Percentiles rank a stretch among this genome's conserved stretches.
Evolutionary conservation across 345 rosid species (phyloP).

Genomic region (Camelina hispida): DNA sequence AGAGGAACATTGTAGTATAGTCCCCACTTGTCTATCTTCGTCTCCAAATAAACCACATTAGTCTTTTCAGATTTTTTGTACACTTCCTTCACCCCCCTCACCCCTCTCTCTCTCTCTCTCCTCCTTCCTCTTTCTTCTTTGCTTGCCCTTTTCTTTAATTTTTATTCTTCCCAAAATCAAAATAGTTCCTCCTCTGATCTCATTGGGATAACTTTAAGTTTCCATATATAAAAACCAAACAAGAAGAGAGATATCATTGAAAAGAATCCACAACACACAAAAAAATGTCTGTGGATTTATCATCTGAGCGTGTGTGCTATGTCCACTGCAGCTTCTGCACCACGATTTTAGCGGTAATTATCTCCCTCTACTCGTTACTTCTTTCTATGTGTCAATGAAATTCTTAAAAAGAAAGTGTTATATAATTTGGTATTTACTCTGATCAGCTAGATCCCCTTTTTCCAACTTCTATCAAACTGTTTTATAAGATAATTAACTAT

Average conservation of each 20-base stretch:
- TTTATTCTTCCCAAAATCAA: constrained; percentile 39
- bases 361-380: constrained; percentile 24
- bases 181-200: constrained; percentile 42
- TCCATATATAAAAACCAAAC: constrained; percentile 12
- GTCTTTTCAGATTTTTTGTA: constrained; percentile 52
- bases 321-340: constrained; percentile 99
- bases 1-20: constrained; percentile 41
- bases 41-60: constrained; percentile 42
- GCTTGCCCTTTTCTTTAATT: constrained; percentile 35
- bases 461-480: constrained; percentile 23
- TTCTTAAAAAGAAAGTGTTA: constrained; percentile 10
- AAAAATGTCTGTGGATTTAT: constrained; percentile 73
- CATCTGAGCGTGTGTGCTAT: constrained; percentile 85
- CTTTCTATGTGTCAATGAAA: neutral
- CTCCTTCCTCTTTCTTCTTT: constrained; percentile 35
- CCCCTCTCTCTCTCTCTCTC: constrained; percentile 42
- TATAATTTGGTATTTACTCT: constrained; percentile 5
- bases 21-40: constrained; percentile 46
- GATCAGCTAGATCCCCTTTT: constrained; percentile 41
- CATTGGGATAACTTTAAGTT: constrained; percentile 20
- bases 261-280: constrained; percentile 14
- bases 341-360: constrained; percentile 89
- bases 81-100: constrained; percentile 34
- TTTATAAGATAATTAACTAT: neutral
- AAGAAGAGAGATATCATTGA: constrained; percentile 7